Evolutionary conservation across 2,329 filamentous ascomycete genomes (phyloP).

Genomic region (Aplosporella prunicola): DNA sequence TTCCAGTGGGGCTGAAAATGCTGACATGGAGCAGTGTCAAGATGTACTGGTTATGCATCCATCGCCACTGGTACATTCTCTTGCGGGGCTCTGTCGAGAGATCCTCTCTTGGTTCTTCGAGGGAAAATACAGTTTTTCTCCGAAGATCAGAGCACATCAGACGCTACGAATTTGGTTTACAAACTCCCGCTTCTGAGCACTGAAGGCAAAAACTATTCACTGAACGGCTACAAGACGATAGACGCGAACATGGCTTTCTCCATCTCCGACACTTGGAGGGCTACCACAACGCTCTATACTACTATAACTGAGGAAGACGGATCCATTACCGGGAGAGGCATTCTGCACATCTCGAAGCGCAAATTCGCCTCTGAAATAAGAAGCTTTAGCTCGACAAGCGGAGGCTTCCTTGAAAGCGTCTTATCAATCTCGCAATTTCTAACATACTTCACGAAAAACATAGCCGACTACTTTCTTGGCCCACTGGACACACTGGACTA

Average conservation of each 20-base stretch:
- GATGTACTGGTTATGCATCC: slow-evolving; percentile 41
- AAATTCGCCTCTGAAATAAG: slow-evolving; percentile 49
- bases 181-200: slow-evolving; percentile 51
- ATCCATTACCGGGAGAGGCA: slow-evolving; percentile 47
- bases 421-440: slow-evolving; percentile 40
- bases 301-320: slow-evolving; percentile 41
- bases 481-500: slow-evolving; percentile 50
- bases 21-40: slow-evolving; percentile 26
- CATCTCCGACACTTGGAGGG: slow-evolving; percentile 48
- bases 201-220: slow-evolving; percentile 44
- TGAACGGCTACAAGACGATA: slow-evolving; percentile 55
- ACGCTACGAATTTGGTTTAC: slow-evolving; percentile 51
- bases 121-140: slow-evolving; percentile 51
- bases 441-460: slow-evolving; percentile 47
- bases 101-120: slow-evolving; percentile 51
- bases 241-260: slow-evolving; percentile 50
- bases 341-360: slow-evolving; percentile 45
- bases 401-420: slow-evolving; percentile 17
- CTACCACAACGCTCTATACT: slow-evolving; percentile 54
- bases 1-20: not conserved
- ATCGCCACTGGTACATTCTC: slow-evolving; percentile 52
- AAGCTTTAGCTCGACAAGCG: slow-evolving; percentile 45
- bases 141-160: slow-evolving; percentile 43
- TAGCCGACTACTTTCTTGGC: slow-evolving; percentile 44
- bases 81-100: slow-evolving; percentile 29